phyloP scores from a whole-genome alignment of 202 grass and related monocot species.

The Tripidium arundinaceum region DNA sequence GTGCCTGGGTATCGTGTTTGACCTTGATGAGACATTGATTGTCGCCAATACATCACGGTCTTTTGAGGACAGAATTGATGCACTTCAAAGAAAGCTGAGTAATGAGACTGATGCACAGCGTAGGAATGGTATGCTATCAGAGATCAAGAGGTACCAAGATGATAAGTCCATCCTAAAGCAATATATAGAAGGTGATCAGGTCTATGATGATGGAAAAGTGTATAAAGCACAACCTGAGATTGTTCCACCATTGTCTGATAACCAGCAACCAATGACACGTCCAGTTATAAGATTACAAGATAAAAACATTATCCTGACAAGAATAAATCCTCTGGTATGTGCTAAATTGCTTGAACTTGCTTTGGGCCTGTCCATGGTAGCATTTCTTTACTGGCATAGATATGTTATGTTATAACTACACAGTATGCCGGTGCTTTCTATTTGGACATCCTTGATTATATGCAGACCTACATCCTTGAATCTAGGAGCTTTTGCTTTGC shows the following conservation, averaged over 20 bases:
- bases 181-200: conserved; percentile 85
- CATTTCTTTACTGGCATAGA: conserved; percentile 13
- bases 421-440: not conserved
- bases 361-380: not conserved
- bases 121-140: conserved; percentile 69
- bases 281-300: conserved; percentile 96
- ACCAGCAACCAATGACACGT: conserved; percentile 72
- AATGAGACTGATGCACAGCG: conserved; percentile 82
- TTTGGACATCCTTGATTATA: not conserved
- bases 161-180: conserved; percentile 88
- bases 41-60: conserved; percentile 82
- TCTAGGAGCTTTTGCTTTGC: not conserved
- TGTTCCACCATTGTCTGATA: conserved; percentile 86
- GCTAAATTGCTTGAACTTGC: conserved; percentile 30
- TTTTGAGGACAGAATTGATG: conserved; percentile 94
- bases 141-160: conserved; percentile 97
- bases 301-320: conserved; percentile 86
- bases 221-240: conserved; percentile 87
- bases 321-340: conserved; percentile 91
- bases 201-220: conserved; percentile 74
- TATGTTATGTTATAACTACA: not conserved
- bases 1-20: conserved; percentile 94
- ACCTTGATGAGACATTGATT: conserved; percentile 95
- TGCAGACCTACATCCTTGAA: not conserved
- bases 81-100: conserved; percentile 84